Evolutionary conservation across 441 rosid genomes (phyloP).

Genomic region (Pelargonium hybrid): DNA sequence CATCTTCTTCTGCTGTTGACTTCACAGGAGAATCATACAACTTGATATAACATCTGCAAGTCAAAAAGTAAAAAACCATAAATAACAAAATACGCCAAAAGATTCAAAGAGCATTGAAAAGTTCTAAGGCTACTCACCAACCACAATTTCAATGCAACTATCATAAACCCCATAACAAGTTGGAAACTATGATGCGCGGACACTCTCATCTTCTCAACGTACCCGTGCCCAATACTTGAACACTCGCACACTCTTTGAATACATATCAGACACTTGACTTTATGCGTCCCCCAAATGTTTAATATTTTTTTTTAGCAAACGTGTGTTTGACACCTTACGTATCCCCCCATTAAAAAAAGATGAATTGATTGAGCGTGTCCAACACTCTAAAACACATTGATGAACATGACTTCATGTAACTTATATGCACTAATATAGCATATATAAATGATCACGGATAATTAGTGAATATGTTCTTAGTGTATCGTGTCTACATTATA

Average conservation of each 20-base stretch:
- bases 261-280: neutral
- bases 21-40: conserved; percentile 76
- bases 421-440: neutral
- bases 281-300: neutral
- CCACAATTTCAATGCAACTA: too few relatives aligned
- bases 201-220: neutral
- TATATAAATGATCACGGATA: neutral
- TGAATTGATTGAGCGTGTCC: too few relatives aligned
- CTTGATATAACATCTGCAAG: conserved; percentile 80
- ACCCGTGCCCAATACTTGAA: neutral
- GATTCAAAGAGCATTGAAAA: too few relatives aligned
- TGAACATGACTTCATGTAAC: neutral
- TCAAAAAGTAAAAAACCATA: conserved; percentile 16
- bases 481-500: too few relatives aligned
- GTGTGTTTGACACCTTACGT: neutral
- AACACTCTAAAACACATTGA: neutral
- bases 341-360: neutral
- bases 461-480: too few relatives aligned
- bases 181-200: neutral
- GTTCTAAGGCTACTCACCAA: too few relatives aligned
- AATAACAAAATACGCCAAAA: neutral
- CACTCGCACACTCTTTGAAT: neutral
- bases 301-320: neutral
- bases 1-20: conserved; percentile 68
- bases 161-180: too few relatives aligned